Base-by-base conservation (phyloP, 2,329 filamentous ascomycete genomes). In the Knufia petricola region DNA sequence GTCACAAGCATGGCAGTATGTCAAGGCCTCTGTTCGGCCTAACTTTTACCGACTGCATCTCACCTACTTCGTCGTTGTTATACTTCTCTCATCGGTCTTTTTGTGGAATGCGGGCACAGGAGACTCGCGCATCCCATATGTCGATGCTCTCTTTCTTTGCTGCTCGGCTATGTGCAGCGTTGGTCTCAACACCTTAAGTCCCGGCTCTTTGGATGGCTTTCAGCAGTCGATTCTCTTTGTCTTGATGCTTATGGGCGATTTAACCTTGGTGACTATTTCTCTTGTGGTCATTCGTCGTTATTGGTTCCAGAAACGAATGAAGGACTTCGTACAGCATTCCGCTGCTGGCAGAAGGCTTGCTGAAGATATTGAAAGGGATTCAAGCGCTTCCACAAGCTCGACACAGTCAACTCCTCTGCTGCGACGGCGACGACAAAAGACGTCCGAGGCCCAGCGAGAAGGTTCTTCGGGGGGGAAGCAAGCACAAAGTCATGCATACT, bases 41-140 rank as follows among this genome's bases (percentile, higher is more conserved):
- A 81, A 81, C 56, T 83, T 78, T 61, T 75, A 82, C 57, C 79
- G 76, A 1, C 58, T 85, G 4, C 82, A 85, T 60, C 84, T 84
- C 64, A 61, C 71, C 44, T 85, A 85, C 64, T 85, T 85, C 61
- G 69, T 82, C 52, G 51, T 66, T 9, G 73, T 74, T 4, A 72
- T 70, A 45, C 60, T 84, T 4, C 24, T 82, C 17, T 70, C 69
- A 45, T 79, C 79, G 12, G 55, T 77, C 50, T 72, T 85, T 45
- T 81, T 85, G 58, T 85, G 64, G 52, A 52, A 38, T 32, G 34
- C 38, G 19, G 75, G 72, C 72, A 34, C 19, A n/a, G 30, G 9
- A n/a, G 32, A 46, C 19, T 34, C 21, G 9, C 32, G 69, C 53
- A 69, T 85, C 43, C 64, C 66, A 39, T 86, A 81, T 62, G 72